Evolutionary conservation across 2,329 filamentous ascomycete genomes (phyloP), one percentile per base, ranked within the genome.

Genomic region (Ceratocystis cubensis): DNA sequence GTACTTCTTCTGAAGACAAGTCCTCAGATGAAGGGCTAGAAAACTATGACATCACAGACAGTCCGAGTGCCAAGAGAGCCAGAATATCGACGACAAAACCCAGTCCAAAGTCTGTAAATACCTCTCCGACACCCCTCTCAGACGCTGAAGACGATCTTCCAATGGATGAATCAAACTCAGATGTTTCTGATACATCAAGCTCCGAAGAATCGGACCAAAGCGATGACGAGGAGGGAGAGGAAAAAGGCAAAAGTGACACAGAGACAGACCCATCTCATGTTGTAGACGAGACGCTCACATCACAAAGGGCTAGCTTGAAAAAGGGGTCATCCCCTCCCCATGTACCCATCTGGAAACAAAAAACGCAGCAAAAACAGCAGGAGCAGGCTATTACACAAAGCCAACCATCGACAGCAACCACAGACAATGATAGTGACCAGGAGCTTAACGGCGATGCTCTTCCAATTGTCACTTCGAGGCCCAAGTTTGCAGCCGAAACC

Each of bases 281-380:
- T 22, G 22, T 50, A 3, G 62, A 45, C 33, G 46, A 57, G 46
- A 41, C 37, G 28, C 62, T 10, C 2, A 37, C 61, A 13, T 15
- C 61, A 17, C 61, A n/a, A 22, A 30, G 25, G 20, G 10, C 64
- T 30, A 48, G 41, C 17, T 45, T 28, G 2, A 44, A 48, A 25
- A 44, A 44, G 5, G 25, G 3, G 3, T 57, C 30, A 2, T 65
- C 56, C 17, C 15, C 56, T 46, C 57, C 56, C 1, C 56, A 59
- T 28, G 56, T 65, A 5, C 64, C 64, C 15, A 65, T 65, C 15
- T 61, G 64, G 64, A 65, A 65, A 33, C 64, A 65, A 44, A 59
- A 41, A 22, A 46, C 61, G 5, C 44, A 46, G n/a, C 37, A 65
- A 28, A 61, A 61, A 44, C 64, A 50, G 17, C 61, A 63, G 3